A percentile compares a stretch with the other conserved stretches of the same genome.
Evolutionary conservation across 2,329 filamentous ascomycete genomes (phyloP).

Genomic region (Cytospora piceicola): DNA sequence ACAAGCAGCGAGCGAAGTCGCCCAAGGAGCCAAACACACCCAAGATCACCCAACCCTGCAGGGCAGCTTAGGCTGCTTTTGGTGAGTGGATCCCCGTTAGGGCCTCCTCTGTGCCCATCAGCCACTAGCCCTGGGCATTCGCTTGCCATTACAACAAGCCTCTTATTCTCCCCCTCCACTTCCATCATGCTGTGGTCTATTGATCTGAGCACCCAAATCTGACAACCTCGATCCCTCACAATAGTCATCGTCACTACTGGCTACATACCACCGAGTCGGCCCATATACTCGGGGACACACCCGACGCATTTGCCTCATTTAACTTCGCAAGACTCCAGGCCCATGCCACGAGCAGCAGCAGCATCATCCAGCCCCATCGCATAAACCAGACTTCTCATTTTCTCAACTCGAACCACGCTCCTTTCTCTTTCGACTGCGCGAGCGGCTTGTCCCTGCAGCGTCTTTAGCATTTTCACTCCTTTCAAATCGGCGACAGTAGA

Average conservation of each 20-base stretch:
- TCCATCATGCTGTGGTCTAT: not conserved
- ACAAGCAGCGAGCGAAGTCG: not conserved
- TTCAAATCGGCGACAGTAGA: conserved; percentile 1
- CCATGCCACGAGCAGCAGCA: conserved; percentile 18
- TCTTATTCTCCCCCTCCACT: conserved; percentile 5
- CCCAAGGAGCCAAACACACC: not conserved
- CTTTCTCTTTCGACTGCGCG: conserved; percentile 17
- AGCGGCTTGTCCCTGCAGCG: conserved; percentile 13
- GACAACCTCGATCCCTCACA: conserved; percentile 16
- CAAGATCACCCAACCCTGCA: conserved; percentile 20
- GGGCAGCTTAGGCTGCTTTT: conserved; percentile 20
- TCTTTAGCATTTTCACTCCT: conserved; percentile 13
- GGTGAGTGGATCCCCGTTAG: conserved; percentile 17
- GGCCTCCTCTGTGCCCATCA: conserved; percentile 12
- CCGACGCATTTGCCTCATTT: conserved; percentile 16
- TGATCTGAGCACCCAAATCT: not conserved
- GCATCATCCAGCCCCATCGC: conserved; percentile 15
- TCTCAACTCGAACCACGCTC: conserved; percentile 18
- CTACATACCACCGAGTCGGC: conserved; percentile 11
- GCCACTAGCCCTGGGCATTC: not conserved
- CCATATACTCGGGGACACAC: conserved; percentile 16
- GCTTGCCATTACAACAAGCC: conserved; percentile 2
- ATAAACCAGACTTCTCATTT: conserved; percentile 19
- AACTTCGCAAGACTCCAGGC: conserved; percentile 11
- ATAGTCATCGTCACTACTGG: conserved; percentile 15